Evolutionary conservation across 1,284 basidiomycete species (phyloP).

Genomic region (Ustilago curta): DNA sequence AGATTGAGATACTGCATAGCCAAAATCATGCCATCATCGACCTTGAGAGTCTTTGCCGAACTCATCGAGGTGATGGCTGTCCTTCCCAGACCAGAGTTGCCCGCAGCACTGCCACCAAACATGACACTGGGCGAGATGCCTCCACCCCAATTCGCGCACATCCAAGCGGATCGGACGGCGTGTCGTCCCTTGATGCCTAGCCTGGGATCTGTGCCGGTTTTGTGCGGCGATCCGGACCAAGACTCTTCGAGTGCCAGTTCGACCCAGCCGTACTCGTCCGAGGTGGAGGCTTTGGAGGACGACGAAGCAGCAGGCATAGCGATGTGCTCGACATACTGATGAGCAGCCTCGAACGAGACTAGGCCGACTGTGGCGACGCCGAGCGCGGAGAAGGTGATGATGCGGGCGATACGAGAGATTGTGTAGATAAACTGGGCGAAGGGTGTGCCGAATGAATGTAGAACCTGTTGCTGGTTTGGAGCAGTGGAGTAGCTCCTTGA

Average conservation of each 20-base stretch:
- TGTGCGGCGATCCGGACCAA: conserved; percentile 33
- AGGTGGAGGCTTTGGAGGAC: conserved; percentile 1
- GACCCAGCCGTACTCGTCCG: conserved; percentile 48
- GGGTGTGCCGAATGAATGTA: conserved; percentile 55
- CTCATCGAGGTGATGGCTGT: conserved; percentile 40
- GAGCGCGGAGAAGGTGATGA: conserved; percentile 57
- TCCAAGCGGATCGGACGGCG: conserved; percentile 64
- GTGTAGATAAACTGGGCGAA: conserved; percentile 61
- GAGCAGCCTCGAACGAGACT: conserved; percentile 59
- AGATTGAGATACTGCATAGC: conserved; percentile 57
- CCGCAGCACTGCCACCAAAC: conserved; percentile 40
- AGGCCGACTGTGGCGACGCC: conserved; percentile 47
- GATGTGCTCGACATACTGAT: conserved; percentile 65
- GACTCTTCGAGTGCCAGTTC: conserved; percentile 44
- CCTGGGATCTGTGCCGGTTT: conserved; percentile 54
- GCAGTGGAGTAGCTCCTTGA: conserved; percentile 40
- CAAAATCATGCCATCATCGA: conserved; percentile 53
- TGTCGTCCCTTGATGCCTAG: conserved; percentile 64
- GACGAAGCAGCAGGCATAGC: conserved; percentile 46
- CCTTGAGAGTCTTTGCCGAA: conserved; percentile 17
- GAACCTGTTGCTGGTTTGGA: conserved; percentile 51
- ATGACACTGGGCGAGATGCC: conserved; percentile 60
- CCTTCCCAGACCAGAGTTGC: conserved; percentile 30
- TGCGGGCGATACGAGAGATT: conserved; percentile 64
- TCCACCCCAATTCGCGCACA: conserved; percentile 63